These are phyloP conservation scores for Trypanosoma scelopori DNA, from an alignment of 208 protist genomes.

Conservation along the genomic window DNA sequence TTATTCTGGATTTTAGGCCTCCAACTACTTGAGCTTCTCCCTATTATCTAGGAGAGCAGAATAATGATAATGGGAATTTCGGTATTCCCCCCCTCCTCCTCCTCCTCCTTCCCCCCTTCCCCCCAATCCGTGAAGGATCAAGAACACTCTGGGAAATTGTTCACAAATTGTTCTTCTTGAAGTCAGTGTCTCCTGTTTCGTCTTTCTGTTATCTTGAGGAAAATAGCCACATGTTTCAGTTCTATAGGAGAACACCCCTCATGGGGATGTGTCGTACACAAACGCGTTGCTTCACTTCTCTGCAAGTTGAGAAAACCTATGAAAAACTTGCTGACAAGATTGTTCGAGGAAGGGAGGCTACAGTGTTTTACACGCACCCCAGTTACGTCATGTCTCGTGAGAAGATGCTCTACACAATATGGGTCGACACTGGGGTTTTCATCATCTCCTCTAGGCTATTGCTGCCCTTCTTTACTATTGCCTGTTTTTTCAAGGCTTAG, in stretches of 20 bases:
- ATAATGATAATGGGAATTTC: neutral
- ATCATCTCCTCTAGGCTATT: conserved; percentile 61
- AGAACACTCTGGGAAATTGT: no score
- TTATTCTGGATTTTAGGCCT: conserved; percentile 61
- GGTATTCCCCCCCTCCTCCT: neutral
- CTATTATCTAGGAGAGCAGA: neutral
- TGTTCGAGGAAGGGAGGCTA: conserved; percentile 55
- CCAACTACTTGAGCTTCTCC: conserved; percentile 1
- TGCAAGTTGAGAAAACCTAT: conserved; percentile 89
- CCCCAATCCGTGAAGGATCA: neutral
- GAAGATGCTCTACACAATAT: conserved; percentile 90
- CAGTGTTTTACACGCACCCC: conserved; percentile 82
- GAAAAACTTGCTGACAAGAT: conserved; percentile 84
- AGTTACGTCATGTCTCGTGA: conserved; percentile 89
- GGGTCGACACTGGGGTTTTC: conserved; percentile 85
- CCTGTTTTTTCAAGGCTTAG: conserved; percentile 90
- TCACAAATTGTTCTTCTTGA: no score
- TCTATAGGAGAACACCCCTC: conserved; percentile 1
- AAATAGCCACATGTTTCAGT: conserved; percentile 28
- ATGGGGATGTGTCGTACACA: conserved; percentile 31
- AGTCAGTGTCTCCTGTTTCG: no score
- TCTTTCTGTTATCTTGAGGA: conserved; percentile 23
- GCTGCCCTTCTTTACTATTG: conserved; percentile 78
- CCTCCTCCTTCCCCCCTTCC: neutral
- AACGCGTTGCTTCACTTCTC: conserved; percentile 32